These are phyloP conservation scores for Hericium coralloides DNA, from an alignment of 768 basidiomycete genomes.

Conservation along the genomic window DNA sequence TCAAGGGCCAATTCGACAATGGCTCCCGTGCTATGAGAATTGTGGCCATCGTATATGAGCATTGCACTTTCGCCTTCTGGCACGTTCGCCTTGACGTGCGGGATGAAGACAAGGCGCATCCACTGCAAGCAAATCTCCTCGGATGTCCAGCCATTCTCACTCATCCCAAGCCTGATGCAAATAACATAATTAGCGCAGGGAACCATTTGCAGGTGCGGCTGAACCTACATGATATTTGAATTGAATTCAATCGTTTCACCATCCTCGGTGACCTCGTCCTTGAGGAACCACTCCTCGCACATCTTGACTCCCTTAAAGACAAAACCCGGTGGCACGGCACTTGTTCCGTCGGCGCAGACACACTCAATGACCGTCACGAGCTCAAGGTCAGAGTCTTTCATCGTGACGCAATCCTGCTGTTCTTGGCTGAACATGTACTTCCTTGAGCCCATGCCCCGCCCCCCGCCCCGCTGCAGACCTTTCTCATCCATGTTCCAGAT, in stretches of 20 bases:
- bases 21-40: slow-evolving; percentile 25
- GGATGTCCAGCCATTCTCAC: slow-evolving; percentile 35
- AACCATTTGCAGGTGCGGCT: too few species aligned
- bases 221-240: slow-evolving; percentile 15
- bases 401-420: not conserved
- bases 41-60: slow-evolving; percentile 37
- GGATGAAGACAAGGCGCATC: slow-evolving; percentile 32
- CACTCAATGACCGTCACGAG: slow-evolving; percentile 39
- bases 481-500: not conserved
- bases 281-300: slow-evolving; percentile 7
- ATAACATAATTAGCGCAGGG: slow-evolving; percentile 5
- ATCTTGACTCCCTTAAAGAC: slow-evolving; percentile 24
- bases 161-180: slow-evolving; percentile 19
- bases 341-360: slow-evolving; percentile 31
- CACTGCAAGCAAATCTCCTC: slow-evolving; percentile 27
- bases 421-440: not conserved
- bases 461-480: not conserved
- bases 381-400: slow-evolving; percentile 27
- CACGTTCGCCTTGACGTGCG: slow-evolving; percentile 21
- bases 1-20: slow-evolving; percentile 20
- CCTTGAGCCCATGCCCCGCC: not conserved
- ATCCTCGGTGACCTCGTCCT: too few species aligned
- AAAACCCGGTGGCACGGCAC: slow-evolving; percentile 24
- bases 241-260: slow-evolving; percentile 7
- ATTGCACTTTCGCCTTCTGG: slow-evolving; percentile 23